Evolutionary conservation across 2,329 filamentous ascomycete genomes (phyloP).

Genomic region (Blastomyces gilchristii): DNA sequence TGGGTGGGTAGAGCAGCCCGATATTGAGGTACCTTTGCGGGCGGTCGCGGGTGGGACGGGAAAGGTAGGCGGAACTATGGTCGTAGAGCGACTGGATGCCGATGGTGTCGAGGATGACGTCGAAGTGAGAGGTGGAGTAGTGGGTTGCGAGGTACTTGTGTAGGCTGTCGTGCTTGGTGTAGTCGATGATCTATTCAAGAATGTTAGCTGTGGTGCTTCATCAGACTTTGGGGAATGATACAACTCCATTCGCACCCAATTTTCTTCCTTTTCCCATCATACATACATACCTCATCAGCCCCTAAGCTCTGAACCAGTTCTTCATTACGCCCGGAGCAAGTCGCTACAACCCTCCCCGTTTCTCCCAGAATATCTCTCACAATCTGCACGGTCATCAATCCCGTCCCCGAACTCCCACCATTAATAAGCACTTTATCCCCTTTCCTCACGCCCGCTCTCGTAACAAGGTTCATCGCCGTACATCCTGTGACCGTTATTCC

Average conservation of each 20-base stretch:
- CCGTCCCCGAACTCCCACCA: not conserved
- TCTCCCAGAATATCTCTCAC: not conserved
- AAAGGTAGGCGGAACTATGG: not conserved
- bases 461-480: constrained; percentile 1
- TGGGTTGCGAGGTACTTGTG: not conserved
- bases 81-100: constrained; percentile 2
- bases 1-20: not conserved
- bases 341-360: not conserved
- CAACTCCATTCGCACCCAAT: not conserved
- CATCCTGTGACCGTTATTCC: not conserved
- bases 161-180: not conserved
- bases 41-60: not conserved
- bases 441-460: not conserved
- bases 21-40: not conserved
- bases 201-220: not conserved
- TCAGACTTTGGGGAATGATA: not conserved
- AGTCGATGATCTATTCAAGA: not conserved
- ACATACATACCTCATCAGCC: not conserved
- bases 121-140: not conserved
- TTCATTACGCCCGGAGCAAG: not conserved
- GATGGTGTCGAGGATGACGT: not conserved
- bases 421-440: constrained; percentile 2
- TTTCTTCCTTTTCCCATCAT: not conserved
- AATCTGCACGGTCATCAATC: not conserved
- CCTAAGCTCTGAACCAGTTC: not conserved